Evolutionary conservation across 75 land plant species (phyloP).

Genomic region (Pinus taeda): DNA sequence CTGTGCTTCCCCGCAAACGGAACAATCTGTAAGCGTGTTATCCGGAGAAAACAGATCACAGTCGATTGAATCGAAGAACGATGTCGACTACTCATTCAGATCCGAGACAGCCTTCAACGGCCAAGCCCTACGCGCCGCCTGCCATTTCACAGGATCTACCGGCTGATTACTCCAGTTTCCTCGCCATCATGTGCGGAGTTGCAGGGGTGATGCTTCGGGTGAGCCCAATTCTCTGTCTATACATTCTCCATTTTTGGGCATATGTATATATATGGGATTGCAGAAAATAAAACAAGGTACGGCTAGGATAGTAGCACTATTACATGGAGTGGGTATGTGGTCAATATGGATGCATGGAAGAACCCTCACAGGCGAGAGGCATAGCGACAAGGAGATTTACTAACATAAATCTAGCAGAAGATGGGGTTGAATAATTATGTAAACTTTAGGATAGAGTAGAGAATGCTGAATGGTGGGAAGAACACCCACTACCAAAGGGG

Average conservation of each 20-base stretch:
- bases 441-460: not conserved
- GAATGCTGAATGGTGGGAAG: no score
- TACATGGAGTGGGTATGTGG: not conserved
- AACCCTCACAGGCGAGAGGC: not conserved
- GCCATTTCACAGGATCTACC: slow-evolving; percentile 65
- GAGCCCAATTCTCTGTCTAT: not conserved
- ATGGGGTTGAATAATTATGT: not conserved
- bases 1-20: no score
- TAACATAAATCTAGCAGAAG: not conserved
- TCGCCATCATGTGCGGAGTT: slow-evolving; percentile 72
- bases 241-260: no score
- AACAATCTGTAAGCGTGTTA: no score
- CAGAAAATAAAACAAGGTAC: no score
- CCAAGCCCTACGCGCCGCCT: slow-evolving; percentile 53
- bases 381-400: no score
- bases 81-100: slow-evolving; percentile 22
- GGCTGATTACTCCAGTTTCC: slow-evolving; percentile 74
- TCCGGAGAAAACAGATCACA: no score
- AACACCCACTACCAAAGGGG: no score
- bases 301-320: not conserved
- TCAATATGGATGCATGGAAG: not conserved
- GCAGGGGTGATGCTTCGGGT: slow-evolving; percentile 82
- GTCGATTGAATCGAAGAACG: no score
- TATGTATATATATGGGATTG: no score
- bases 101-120: slow-evolving; percentile 75